These are phyloP conservation scores for Pichia sp. DNA, from an alignment of 1,139 yeast genomes.

Conservation along the genomic window DNA sequence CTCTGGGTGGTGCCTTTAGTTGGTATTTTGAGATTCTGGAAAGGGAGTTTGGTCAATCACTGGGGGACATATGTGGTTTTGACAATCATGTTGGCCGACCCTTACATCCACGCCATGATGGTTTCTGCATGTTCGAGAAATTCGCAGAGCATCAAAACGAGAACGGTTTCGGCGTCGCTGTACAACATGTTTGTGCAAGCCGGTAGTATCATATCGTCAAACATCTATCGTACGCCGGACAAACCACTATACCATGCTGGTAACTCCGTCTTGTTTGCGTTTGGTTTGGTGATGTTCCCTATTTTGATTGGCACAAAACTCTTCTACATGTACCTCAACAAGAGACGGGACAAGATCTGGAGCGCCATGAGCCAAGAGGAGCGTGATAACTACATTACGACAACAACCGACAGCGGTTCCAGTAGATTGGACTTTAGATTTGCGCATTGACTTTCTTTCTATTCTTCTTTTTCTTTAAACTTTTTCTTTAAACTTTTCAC, in stretches of 20 bases:
- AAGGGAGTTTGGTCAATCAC: conserved; percentile 40
- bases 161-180: conserved; percentile 58
- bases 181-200: conserved; percentile 61
- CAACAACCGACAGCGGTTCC: conserved; percentile 49
- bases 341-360: conserved; percentile 44
- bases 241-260: conserved; percentile 57
- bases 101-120: conserved; percentile 52
- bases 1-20: conserved; percentile 38
- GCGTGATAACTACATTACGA: conserved; percentile 39
- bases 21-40: conserved; percentile 48
- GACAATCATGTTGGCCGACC: conserved; percentile 43
- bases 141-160: conserved; percentile 52
- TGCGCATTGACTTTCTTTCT: conserved; percentile 16
- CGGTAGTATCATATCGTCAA: conserved; percentile 47
- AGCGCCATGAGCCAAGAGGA: conserved; percentile 44
- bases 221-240: conserved; percentile 54
- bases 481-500: not conserved
- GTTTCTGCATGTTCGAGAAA: conserved; percentile 61
- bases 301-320: conserved; percentile 29
- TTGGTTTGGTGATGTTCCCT: conserved; percentile 32
- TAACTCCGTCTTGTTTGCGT: conserved; percentile 41
- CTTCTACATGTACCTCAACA: conserved; percentile 48
- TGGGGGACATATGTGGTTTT: conserved; percentile 54
- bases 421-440: conserved; percentile 49
- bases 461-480: not conserved